A percentile compares a stretch with the other conserved stretches of the same genome.
These are phyloP conservation scores for Lippia alba DNA, from an alignment of 305 asterid genomes.

Conservation along the genomic window DNA sequence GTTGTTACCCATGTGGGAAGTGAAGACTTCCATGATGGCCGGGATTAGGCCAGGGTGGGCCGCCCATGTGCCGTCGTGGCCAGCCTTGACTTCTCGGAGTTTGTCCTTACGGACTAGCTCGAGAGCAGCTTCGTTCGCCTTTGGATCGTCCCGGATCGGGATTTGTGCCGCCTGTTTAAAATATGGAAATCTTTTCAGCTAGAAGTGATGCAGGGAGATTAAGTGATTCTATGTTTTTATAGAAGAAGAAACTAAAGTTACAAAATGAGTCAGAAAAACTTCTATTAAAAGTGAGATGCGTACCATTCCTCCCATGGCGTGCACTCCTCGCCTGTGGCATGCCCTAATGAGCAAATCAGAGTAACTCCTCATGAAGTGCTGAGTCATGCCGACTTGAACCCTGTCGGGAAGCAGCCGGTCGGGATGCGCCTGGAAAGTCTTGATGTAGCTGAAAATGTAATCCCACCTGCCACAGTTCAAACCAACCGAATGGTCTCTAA, in stretches of 20 bases:
- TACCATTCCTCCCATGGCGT: neutral
- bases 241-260: no score
- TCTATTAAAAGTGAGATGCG: neutral
- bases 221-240: neutral
- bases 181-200: neutral
- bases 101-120: neutral
- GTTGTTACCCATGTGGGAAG: neutral
- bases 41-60: neutral
- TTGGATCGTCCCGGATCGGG: neutral
- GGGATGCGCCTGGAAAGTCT: neutral
- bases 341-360: neutral
- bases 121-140: neutral
- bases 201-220: neutral
- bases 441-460: neutral
- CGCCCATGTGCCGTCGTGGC: neutral
- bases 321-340: neutral
- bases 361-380: neutral
- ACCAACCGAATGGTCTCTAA: neutral
- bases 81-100: neutral
- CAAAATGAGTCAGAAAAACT: no score
- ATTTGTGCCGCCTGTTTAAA: neutral
- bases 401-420: neutral
- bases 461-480: neutral
- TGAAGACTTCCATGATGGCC: neutral
- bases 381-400: neutral